phyloP scores from a whole-genome alignment of 345 rosid genomes.

The Durio zibethinus region DNA sequence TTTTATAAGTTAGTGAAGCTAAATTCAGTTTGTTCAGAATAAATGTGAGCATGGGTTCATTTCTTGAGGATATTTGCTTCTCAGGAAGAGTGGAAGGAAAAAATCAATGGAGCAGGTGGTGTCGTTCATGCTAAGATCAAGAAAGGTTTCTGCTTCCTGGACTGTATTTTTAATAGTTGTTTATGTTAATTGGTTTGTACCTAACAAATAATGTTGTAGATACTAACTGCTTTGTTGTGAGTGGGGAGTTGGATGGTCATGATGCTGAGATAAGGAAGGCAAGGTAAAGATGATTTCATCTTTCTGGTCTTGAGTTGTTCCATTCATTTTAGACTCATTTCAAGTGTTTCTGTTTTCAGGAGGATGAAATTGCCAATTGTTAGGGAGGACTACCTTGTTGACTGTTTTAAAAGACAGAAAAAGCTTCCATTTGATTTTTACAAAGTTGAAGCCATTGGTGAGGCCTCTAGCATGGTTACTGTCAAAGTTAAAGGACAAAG shows the following conservation, averaged over 20 bases:
- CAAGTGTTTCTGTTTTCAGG: constrained; percentile 44
- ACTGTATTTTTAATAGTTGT: constrained; percentile 1
- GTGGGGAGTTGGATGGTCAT: constrained; percentile 49
- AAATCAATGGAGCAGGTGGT: constrained; percentile 76
- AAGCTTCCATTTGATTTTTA: constrained; percentile 73
- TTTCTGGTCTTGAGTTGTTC: constrained; percentile 15
- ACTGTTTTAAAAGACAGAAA: constrained; percentile 69
- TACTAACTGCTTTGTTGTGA: constrained; percentile 73
- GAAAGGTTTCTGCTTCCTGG: constrained; percentile 47
- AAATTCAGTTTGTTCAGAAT: background rate
- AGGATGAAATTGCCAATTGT: constrained; percentile 83
- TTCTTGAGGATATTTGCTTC: constrained; percentile 26
- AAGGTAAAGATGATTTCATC: constrained; percentile 47
- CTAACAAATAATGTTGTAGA: constrained; percentile 46
- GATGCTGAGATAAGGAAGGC: constrained; percentile 74
- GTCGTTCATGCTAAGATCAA: constrained; percentile 63
- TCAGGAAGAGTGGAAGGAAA: constrained; percentile 81
- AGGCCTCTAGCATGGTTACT: constrained; percentile 57
- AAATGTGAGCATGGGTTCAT: background rate
- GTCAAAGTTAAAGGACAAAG: constrained; percentile 94
- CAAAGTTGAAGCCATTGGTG: constrained; percentile 73
- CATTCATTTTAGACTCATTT: constrained; percentile 5
- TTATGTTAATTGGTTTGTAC: constrained; percentile 9
- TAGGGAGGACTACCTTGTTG: constrained; percentile 80
- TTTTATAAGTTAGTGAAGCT: background rate